phyloP scores from a whole-genome alignment of 352 stramenopile genomes.

The Aphanomyces cochlioides region DNA sequence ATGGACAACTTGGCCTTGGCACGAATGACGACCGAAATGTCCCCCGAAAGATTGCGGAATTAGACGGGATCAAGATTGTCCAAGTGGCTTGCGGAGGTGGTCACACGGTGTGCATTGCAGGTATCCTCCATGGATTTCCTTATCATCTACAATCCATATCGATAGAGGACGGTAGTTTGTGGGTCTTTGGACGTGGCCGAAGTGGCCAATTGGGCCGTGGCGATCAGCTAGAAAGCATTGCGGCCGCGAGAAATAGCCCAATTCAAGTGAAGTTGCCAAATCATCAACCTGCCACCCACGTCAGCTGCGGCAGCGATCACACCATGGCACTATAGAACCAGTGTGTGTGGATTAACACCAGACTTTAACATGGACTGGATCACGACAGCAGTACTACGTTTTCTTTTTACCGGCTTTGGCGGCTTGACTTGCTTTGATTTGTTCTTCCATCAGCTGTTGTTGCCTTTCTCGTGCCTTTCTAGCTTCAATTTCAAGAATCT shows the following conservation, averaged over 20 bases:
- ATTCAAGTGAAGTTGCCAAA: constrained; percentile 16
- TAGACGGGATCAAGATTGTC: constrained; percentile 24
- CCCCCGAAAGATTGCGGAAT: constrained; percentile 21
- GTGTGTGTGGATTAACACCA: background rate
- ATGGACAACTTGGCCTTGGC: constrained; percentile 53
- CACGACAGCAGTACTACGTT: constrained; percentile 8
- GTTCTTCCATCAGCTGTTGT: constrained; percentile 11
- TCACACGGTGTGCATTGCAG: constrained; percentile 17
- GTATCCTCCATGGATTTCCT: background rate
- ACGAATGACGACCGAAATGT: constrained; percentile 27
- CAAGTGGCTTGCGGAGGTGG: constrained; percentile 21
- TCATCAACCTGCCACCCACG: background rate
- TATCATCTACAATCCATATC: background rate
- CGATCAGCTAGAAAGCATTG: constrained; percentile 28
- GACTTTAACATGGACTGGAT: background rate
- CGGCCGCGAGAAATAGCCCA: constrained; percentile 19
- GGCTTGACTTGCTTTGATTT: constrained; percentile 27
- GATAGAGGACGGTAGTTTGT: constrained; percentile 23
- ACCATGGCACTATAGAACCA: constrained; percentile 22
- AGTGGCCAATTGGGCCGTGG: constrained; percentile 25
- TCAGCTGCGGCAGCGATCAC: constrained; percentile 28
- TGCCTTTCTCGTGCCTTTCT: constrained; percentile 16
- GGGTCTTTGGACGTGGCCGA: constrained; percentile 28
- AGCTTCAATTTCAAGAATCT: constrained; percentile 22
- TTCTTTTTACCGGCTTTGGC: constrained; percentile 21